phyloP scores from a whole-genome alignment of 257 asterid species.

The Phtheirospermum japonicum region DNA sequence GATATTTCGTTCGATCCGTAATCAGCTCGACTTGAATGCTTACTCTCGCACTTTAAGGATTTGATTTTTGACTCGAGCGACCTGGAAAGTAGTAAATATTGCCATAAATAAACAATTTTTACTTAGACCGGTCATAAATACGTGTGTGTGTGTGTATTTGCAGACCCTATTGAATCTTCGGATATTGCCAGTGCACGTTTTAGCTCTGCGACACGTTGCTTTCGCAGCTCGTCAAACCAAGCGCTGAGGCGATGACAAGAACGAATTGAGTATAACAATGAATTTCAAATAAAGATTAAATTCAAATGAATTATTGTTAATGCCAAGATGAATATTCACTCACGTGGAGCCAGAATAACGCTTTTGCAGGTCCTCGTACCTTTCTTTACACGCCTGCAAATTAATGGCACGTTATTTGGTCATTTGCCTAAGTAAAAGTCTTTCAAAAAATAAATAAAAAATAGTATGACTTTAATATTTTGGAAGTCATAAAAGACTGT shows the following conservation, averaged over 20 bases:
- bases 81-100: conserved; percentile 34
- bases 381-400: conserved; percentile 79
- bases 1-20: conserved; percentile 47
- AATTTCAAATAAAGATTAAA: too few relatives aligned
- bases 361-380: conserved; percentile 66
- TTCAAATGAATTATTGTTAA: too few relatives aligned
- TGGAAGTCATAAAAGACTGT: too few relatives aligned
- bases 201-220: conserved; percentile 74
- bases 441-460: too few relatives aligned
- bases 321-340: conserved; percentile 30
- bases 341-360: conserved; percentile 68
- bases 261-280: background rate
- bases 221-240: conserved; percentile 84
- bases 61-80: conserved; percentile 71
- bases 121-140: background rate
- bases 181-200: conserved; percentile 68
- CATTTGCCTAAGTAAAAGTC: too few relatives aligned
- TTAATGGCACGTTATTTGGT: background rate
- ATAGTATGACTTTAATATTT: too few relatives aligned
- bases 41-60: conserved; percentile 50
- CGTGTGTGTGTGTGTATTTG: background rate
- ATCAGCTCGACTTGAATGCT: conserved; percentile 39
- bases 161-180: conserved; percentile 84
- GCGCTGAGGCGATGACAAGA: conserved; percentile 40
- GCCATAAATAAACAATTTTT: background rate